Evolutionary conservation across 1,139 yeast genomes (phyloP), one percentile per base, ranked within the genome.

Genomic region (Yamadazyma dendronema): DNA sequence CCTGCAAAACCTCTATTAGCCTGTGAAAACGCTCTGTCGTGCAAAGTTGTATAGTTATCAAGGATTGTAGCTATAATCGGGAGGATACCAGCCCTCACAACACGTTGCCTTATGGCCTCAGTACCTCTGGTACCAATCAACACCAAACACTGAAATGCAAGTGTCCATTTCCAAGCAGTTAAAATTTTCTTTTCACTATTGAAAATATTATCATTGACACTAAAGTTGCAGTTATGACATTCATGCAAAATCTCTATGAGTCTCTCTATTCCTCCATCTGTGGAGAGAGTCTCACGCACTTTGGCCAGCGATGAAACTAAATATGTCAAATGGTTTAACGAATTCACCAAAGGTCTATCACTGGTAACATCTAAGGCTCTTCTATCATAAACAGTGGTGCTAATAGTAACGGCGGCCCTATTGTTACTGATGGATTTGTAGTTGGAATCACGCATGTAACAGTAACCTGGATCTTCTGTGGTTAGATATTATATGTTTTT

Each of bases 81-180:
- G 28, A 92, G 73, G 42, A 90, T 81, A 3, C 97, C 97, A 2
- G 97, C 95, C 47, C 84, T 82, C 5, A 89, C 96, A 6, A 92
- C 87, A 49, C 92, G 80, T 49, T 84, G 81, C 34, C 98, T 72
- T 35, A 89, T 86, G 39, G 71, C 69, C 59, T 90, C 97, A 1
- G 95, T 81, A 22, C 98, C 98, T 49, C 97, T 72, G 1, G 97
- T 90, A 12, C 97, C 96, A 19, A 92, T 79, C 43, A 89, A 74
- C 1, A 90, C 96, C 42, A 92, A 65, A 54, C 97, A 89, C 62
- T 92, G 97, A 55, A 92, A 81, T 0, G 97, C 88, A 42, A 92
- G 66, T 5, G 96, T 87, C 98, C 98, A 92, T 62, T 90, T 92
- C 96, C 97, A 90, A 0, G 95, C 92, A 13, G 81, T 74, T 40